Base-by-base conservation (phyloP, 176 grass and related monocot species). In the Juncus effusus region DNA sequence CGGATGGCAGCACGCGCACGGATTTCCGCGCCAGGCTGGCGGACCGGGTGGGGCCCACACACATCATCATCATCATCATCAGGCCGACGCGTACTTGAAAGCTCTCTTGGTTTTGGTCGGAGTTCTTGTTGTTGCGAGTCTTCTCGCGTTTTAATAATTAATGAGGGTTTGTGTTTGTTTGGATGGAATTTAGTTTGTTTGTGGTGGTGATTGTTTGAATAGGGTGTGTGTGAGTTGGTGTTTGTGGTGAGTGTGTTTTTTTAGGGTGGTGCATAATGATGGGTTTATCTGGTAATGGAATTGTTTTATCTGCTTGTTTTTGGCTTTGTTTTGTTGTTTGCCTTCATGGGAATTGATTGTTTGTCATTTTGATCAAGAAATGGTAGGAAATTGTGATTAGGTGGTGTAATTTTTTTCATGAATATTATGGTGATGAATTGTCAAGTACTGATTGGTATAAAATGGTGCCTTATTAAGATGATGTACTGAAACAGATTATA, bases 81-180 rank as follows among this genome's bases (percentile, higher is more conserved):
- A 88, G 64, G 59, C 86, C 58, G 85, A 94, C 77, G 59, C 70
- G 10, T 87, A 84, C 67, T 61, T 93, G 15, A 87, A 87, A 57
- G 79, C 76, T 14, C 35, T 93, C 51, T 70, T 88, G 51, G 49
- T 85, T 55, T 69, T 88, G 16, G 81, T 83, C 49, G 89, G 85
- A 62, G 81, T 84, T 38, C 73, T 88, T 69, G 85, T 88, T 44
- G 77, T 85, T 77, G 78, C 81, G 59, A 85, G 75, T 76, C 77
- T 93, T 70, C 70, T 93, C 14, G 73, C 67, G 7, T 88, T 93
- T 85, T 93, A 93, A 28, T 28, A 28, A 75, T 58, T 51, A 13
- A 42, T 62, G 38, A 19, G 64, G 12, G 57, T 70, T 61, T 56
- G 64, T 11, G 76, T 44, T 37, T 40, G 12, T 14, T 45, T 42